Conservation (phyloP, 192 early-diverging fungal genomes). For the Backusella australiensis region DNA sequence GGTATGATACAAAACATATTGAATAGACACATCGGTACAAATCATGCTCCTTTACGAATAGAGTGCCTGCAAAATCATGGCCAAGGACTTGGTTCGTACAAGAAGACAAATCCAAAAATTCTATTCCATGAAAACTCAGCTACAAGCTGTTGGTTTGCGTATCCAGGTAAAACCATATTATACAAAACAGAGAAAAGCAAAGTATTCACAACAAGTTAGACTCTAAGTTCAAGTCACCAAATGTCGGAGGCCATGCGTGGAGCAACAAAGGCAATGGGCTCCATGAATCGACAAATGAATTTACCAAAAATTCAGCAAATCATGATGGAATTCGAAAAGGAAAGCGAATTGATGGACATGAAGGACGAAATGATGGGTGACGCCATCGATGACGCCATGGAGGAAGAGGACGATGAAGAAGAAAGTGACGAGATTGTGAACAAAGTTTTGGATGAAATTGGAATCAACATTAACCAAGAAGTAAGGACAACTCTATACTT, state of each 20-base stretch:
- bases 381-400: slow-evolving; percentile 95
- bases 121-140: slow-evolving; percentile 91
- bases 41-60: slow-evolving; percentile 34
- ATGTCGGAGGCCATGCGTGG: slow-evolving; percentile 96
- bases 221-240: slow-evolving; percentile 90
- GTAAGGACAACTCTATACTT: slow-evolving; percentile 42
- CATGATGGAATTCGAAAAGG: slow-evolving; percentile 97
- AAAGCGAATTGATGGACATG: slow-evolving; percentile 98
- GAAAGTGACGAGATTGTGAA: slow-evolving; percentile 89
- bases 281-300: slow-evolving; percentile 96
- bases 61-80: slow-evolving; percentile 93
- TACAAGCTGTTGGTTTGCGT: slow-evolving; percentile 86
- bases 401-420: slow-evolving; percentile 90
- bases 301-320: slow-evolving; percentile 91
- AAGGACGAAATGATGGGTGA: slow-evolving; percentile 99
- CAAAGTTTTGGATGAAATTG: slow-evolving; percentile 95
- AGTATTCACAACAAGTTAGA: slow-evolving; percentile 44
- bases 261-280: slow-evolving; percentile 94
- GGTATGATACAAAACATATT: slow-evolving; percentile 40
- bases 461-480: slow-evolving; percentile 72
- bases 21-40: not conserved
- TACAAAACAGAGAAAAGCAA: not conserved
- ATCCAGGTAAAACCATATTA: slow-evolving; percentile 66
- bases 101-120: slow-evolving; percentile 94
- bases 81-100: slow-evolving; percentile 96